A percentile compares a stretch with the other conserved stretches of the same genome.
phyloP scores from a whole-genome alignment of 345 rosid species.

The Eucalyptus marginata region DNA sequence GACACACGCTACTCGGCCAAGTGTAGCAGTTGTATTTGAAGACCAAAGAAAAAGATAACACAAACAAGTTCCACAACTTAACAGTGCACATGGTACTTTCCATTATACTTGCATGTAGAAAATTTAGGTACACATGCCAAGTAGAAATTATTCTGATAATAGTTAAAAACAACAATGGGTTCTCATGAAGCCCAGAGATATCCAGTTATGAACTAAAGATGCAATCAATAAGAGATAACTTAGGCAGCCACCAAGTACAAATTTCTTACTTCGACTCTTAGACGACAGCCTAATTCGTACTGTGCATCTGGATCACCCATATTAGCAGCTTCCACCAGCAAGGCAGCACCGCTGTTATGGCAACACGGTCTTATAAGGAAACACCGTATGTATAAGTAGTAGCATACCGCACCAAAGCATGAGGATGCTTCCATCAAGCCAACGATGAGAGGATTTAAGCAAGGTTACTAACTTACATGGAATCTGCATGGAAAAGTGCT shows the following conservation, averaged over 20 bases:
- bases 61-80: neutral
- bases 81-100: neutral
- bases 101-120: neutral
- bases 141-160: neutral
- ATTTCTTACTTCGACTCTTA: constrained; percentile 68
- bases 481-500: neutral
- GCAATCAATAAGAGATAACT: neutral
- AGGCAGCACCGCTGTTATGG: constrained; percentile 66
- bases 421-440: neutral
- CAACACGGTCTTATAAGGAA: neutral
- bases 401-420: neutral
- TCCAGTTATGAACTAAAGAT: neutral
- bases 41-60: neutral
- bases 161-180: neutral
- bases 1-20: neutral
- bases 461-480: neutral
- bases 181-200: neutral
- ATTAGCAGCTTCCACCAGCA: constrained; percentile 86
- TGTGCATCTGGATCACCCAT: constrained; percentile 95
- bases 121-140: neutral
- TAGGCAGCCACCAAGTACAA: neutral
- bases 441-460: neutral
- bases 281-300: constrained; percentile 67
- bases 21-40: neutral
- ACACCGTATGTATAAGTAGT: neutral